Evolutionary conservation across 2,329 filamentous ascomycete genomes (phyloP), one percentile per base, ranked within the genome.

Genomic region (Lasiodiplodia theobromae): DNA sequence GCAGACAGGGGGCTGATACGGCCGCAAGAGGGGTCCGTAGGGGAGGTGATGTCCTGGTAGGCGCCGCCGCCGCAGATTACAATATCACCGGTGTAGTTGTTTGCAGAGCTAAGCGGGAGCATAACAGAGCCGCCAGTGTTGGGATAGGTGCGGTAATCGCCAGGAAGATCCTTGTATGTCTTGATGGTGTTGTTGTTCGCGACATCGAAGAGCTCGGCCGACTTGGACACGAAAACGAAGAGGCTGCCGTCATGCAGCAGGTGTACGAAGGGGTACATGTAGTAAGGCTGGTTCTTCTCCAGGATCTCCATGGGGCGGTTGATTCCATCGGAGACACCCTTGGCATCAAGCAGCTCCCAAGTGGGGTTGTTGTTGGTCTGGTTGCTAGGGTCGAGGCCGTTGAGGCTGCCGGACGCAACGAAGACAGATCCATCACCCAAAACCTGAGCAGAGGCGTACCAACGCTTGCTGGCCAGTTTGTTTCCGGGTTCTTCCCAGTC

Each of bases 261-360:
- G 73, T 89, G 87, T 37, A 89, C 77, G 75, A 89, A 89, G 3
- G 87, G 87, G 73, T 89, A 89, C 86, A 88, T 88, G 77, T 87
- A 89, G 78, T 89, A 89, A 16, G 87, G 87, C 75, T 88, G 86
- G 71, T 86, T 87, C 74, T 84, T 83, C 67, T 78, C 80, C 28
- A 89, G 78, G 47, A 89, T 86, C 4, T 85, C 82, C 81, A 89
- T 82, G 10, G 77, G 76, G 53, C 83, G 81, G 73, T 81, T 87
- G 21, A 77, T 74, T 58, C 86, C 86, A 56, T 79, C 76, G 3
- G 83, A 81, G 53, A 82, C 75, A 68, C 85, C 87, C 52, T 82
- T 73, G 34, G 77, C 70, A 68, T 85, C 83, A n/a, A 89, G 78
- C 31, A 88, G 83, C 73, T 89, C 87, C 74, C 88, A 89, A 2